These are phyloP conservation scores for Monosporascus sp. DNA, from an alignment of 2,329 filamentous ascomycete genomes.

Conservation along the genomic window DNA sequence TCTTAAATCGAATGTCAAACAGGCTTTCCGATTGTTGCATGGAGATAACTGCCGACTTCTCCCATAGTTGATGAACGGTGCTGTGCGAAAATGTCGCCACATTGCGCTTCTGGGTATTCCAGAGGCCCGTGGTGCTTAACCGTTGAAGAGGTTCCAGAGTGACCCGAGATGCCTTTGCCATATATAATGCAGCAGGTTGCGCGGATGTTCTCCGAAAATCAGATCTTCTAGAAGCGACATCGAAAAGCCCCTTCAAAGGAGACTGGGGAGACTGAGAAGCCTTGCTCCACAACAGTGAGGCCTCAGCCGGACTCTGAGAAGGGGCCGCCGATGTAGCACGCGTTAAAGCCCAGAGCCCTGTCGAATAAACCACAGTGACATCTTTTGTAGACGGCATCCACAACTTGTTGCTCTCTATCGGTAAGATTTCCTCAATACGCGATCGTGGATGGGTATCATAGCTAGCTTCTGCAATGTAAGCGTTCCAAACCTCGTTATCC, in stretches of 20 bases:
- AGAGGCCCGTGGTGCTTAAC: slow-evolving; percentile 18
- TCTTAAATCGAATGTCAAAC: slow-evolving; percentile 5
- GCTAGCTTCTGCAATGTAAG: neutral
- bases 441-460: neutral
- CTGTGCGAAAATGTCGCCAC: slow-evolving; percentile 4
- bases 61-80: slow-evolving; percentile 22
- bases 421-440: neutral
- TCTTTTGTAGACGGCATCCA: slow-evolving; percentile 1
- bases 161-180: slow-evolving; percentile 23
- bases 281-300: slow-evolving; percentile 13
- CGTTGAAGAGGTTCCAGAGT: slow-evolving; percentile 8
- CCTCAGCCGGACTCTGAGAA: neutral
- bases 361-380: neutral
- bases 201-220: slow-evolving; percentile 25
- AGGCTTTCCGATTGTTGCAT: slow-evolving; percentile 7
- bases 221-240: slow-evolving; percentile 12
- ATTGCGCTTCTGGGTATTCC: slow-evolving; percentile 5
- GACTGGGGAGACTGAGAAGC: slow-evolving; percentile 2
- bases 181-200: slow-evolving; percentile 27
- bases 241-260: slow-evolving; percentile 20
- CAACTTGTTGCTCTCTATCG: slow-evolving; percentile 2
- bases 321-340: neutral
- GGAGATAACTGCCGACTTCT: neutral
- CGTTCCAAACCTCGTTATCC: slow-evolving; percentile 3
- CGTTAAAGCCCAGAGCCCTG: neutral